These are phyloP conservation scores for Boechera stricta DNA, from an alignment of 345 rosid species.

Conservation along the genomic window DNA sequence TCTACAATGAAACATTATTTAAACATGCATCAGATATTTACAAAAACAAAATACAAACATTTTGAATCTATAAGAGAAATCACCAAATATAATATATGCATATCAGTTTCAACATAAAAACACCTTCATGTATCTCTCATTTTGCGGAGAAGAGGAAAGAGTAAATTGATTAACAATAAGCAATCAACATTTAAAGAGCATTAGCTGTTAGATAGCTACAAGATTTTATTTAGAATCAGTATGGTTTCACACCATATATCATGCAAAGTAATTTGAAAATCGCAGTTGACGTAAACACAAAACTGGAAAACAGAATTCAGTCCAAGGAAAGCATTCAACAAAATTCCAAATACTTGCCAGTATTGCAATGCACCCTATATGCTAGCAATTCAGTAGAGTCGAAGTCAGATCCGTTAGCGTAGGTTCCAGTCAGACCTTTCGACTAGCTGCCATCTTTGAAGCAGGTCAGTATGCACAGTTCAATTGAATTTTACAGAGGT, in stretches of 20 bases:
- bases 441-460: conserved; percentile 49
- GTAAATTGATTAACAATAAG: conserved; percentile 13
- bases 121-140: conserved; percentile 29
- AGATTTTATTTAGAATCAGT: conserved; percentile 1
- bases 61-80: conserved; percentile 7
- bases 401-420: conserved; percentile 45
- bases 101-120: conserved; percentile 20
- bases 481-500: conserved; percentile 39
- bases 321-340: conserved; percentile 34
- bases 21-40: conserved; percentile 16
- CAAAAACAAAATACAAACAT: conserved; percentile 7
- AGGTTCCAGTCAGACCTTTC: conserved; percentile 45
- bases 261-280: conserved; percentile 17
- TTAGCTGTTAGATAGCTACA: conserved; percentile 31
- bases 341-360: conserved; percentile 44
- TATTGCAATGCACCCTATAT: conserved; percentile 46
- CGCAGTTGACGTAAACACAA: conserved; percentile 12
- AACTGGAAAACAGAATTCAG: conserved; percentile 22
- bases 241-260: conserved; percentile 27
- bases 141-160: conserved; percentile 5
- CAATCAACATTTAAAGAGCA: conserved; percentile 28
- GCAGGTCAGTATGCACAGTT: conserved; percentile 43
- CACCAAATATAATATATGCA: conserved; percentile 15
- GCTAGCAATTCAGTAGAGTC: conserved; percentile 45
- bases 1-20: conserved; percentile 55